A percentile compares a stretch with the other conserved stretches of the same genome.
Conservation (phyloP, 2,329 filamentous ascomycete species). For the Elsinoe ampelina region DNA sequence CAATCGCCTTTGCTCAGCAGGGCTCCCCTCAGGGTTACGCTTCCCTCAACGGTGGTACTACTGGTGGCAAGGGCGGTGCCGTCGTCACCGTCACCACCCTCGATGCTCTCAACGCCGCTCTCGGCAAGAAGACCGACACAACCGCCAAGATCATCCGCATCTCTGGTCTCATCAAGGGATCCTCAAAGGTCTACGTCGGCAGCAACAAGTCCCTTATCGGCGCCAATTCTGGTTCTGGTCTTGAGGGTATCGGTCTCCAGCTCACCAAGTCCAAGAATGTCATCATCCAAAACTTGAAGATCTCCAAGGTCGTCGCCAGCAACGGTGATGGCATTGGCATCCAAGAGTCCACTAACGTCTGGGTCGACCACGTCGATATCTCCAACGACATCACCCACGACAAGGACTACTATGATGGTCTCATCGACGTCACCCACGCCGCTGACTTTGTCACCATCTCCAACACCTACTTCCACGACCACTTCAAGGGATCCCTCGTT, state of each 20-base stretch:
- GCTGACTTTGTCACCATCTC: constrained; percentile 53
- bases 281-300: constrained; percentile 48
- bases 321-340: constrained; percentile 45
- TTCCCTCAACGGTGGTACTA: constrained; percentile 30
- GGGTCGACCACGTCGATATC: constrained; percentile 60
- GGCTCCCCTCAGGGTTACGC: constrained; percentile 21
- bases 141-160: constrained; percentile 40
- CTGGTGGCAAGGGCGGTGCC: constrained; percentile 38
- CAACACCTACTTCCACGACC: constrained; percentile 42
- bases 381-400: constrained; percentile 49
- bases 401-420: constrained; percentile 63
- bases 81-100: constrained; percentile 40
- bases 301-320: constrained; percentile 39
- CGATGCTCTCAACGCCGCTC: constrained; percentile 32
- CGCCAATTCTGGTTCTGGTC: constrained; percentile 33
- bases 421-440: constrained; percentile 55
- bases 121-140: constrained; percentile 21
- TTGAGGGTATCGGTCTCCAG: constrained; percentile 40
- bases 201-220: constrained; percentile 46
- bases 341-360: constrained; percentile 43
- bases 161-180: constrained; percentile 36
- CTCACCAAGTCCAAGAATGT: constrained; percentile 44
- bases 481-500: constrained; percentile 54
- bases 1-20: constrained; percentile 18
- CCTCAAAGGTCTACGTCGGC: constrained; percentile 36